These are phyloP conservation scores for Fusarium compactum DNA, from an alignment of 2,329 filamentous ascomycete species.

Conservation along the genomic window DNA sequence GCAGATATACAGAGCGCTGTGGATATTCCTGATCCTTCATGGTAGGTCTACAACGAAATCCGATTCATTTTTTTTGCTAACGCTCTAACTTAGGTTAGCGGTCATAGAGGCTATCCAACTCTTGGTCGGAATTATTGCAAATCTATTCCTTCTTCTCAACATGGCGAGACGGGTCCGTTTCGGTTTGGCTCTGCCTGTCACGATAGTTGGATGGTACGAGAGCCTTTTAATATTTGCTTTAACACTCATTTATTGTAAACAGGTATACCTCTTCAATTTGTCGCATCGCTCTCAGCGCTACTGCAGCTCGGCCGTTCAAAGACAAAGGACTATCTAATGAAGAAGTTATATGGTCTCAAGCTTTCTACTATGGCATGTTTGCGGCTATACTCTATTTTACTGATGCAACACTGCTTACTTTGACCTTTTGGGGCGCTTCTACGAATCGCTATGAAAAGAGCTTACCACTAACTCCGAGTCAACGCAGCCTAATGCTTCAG, in stretches of 20 bases:
- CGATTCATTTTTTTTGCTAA: neutral
- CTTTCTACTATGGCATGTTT: constrained; percentile 3
- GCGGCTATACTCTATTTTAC: constrained; percentile 1
- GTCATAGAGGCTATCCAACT: neutral
- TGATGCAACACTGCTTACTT: neutral
- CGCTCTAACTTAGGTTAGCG: neutral
- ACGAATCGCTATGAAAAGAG: neutral
- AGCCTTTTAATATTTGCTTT: neutral
- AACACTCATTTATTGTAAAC: neutral
- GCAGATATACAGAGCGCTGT: neutral
- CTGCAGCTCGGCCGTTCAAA: neutral
- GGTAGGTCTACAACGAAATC: neutral
- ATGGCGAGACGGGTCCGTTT: neutral
- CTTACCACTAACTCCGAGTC: neutral
- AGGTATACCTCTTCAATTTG: constrained; percentile 1
- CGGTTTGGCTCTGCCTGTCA: neutral
- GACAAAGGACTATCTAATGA: neutral
- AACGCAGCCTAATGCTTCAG: neutral
- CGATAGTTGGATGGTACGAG: neutral
- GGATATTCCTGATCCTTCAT: neutral
- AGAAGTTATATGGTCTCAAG: neutral
- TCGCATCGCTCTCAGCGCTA: neutral
- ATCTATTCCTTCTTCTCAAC: neutral
- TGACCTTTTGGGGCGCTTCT: neutral
- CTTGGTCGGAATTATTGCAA: neutral